Evolutionary conservation across 164 flowering plant genomes (phyloP).

Genomic region (Piper betle): DNA sequence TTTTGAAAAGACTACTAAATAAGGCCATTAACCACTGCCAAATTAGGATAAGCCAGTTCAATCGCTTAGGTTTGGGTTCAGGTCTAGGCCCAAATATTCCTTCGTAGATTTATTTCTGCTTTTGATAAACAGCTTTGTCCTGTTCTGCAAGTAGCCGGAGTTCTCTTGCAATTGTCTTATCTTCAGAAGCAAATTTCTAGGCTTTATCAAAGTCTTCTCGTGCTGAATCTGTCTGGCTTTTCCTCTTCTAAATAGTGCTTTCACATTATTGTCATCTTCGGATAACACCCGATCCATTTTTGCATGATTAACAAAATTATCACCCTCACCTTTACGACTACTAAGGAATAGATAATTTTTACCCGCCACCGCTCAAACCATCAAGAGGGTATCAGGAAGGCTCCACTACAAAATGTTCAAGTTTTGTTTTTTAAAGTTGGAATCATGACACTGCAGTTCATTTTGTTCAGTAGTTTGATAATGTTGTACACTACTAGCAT

Average conservation of each 20-base stretch:
- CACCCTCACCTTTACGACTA: neutral
- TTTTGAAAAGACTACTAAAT: conserved; percentile 37
- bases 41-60: conserved; percentile 35
- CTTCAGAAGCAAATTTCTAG: conserved; percentile 68
- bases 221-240: conserved; percentile 92
- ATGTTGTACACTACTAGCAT: too few species aligned
- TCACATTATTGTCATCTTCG: conserved; percentile 81
- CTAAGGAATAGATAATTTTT: neutral
- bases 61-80: conserved; percentile 41
- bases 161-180: conserved; percentile 70
- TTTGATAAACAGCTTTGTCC: conserved; percentile 75
- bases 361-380: too few species aligned
- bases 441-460: too few species aligned
- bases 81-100: conserved; percentile 86
- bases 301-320: neutral
- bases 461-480: too few species aligned
- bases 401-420: too few species aligned
- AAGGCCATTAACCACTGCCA: conserved; percentile 79
- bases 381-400: too few species aligned
- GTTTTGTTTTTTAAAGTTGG: too few species aligned
- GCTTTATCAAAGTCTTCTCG: conserved; percentile 82
- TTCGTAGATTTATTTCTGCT: conserved; percentile 84
- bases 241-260: conserved; percentile 89
- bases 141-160: conserved; percentile 62
- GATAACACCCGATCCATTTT: conserved; percentile 43